Percentiles rank a stretch among this genome's conserved stretches.
These are phyloP conservation scores for Scytalidium lignicola DNA, from an alignment of 2,329 filamentous ascomycete species.

Conservation along the genomic window DNA sequence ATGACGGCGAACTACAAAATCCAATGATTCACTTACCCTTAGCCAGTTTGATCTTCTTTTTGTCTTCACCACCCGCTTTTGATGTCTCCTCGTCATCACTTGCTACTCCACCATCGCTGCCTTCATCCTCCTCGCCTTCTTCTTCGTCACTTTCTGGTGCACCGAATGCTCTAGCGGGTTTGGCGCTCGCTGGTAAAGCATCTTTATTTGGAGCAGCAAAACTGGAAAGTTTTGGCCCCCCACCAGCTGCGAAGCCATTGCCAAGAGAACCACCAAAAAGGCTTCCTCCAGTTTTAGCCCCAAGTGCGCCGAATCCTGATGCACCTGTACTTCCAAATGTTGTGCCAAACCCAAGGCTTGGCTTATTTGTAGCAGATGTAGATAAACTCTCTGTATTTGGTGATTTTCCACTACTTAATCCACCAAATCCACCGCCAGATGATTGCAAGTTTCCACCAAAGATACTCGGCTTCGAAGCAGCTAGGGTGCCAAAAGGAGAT, in stretches of 20 bases:
- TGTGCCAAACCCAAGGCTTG: slow-evolving; percentile 28
- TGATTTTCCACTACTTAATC: slow-evolving; percentile 30
- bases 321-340: slow-evolving; percentile 19
- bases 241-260: slow-evolving; percentile 34
- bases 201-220: slow-evolving; percentile 62
- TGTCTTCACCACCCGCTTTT: slow-evolving; percentile 34
- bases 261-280: slow-evolving; percentile 35
- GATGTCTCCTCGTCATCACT: neutral
- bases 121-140: slow-evolving; percentile 35
- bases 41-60: slow-evolving; percentile 47
- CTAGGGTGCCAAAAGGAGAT: slow-evolving; percentile 60
- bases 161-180: slow-evolving; percentile 69
- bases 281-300: slow-evolving; percentile 34
- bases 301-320: slow-evolving; percentile 23
- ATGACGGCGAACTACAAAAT: neutral
- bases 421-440: slow-evolving; percentile 41
- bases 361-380: slow-evolving; percentile 13
- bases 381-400: slow-evolving; percentile 18
- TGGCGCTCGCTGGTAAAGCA: slow-evolving; percentile 44
- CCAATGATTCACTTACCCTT: slow-evolving; percentile 61
- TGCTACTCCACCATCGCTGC: slow-evolving; percentile 32
- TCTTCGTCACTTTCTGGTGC: slow-evolving; percentile 60
- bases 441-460: slow-evolving; percentile 38
- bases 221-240: slow-evolving; percentile 48
- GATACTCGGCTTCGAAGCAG: slow-evolving; percentile 40